Evolutionary conservation across 352 stramenopile species (phyloP).

Genomic region (Phytophthora rubi): DNA sequence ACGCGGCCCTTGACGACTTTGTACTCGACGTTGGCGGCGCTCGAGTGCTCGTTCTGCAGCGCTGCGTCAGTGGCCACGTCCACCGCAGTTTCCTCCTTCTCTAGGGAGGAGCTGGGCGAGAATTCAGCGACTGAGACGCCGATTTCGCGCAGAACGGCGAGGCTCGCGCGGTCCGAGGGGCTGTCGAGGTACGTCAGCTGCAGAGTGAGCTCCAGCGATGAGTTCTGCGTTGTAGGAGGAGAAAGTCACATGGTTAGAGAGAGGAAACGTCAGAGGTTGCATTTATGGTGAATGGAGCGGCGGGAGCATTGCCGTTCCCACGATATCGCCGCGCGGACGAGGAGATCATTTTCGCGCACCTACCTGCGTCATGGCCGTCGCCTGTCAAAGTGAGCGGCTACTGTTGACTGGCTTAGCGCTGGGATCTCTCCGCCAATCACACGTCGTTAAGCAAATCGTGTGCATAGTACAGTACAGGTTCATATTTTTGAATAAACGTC

Average conservation of each 20-base stretch:
- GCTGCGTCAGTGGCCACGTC: constrained; percentile 29
- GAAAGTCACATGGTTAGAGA: constrained; percentile 5
- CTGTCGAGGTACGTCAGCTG: constrained; percentile 73
- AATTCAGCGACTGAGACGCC: constrained; percentile 44
- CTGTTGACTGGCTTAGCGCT: constrained; percentile 14
- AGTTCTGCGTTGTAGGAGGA: constrained; percentile 11
- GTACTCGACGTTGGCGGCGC: constrained; percentile 39
- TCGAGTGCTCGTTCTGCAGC: constrained; percentile 62
- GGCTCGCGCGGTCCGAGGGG: constrained; percentile 59
- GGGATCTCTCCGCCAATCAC: constrained; percentile 24
- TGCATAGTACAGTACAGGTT: constrained; percentile 39
- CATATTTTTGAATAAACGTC: constrained; percentile 39
- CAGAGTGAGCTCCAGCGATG: constrained; percentile 43
- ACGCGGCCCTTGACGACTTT: constrained; percentile 47
- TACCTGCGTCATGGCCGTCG: constrained; percentile 21
- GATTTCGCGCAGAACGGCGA: constrained; percentile 58
- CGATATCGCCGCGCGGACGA: constrained; percentile 4
- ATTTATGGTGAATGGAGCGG: not conserved
- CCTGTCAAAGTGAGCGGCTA: constrained; percentile 20
- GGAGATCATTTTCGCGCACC: constrained; percentile 15
- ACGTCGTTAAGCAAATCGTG: not conserved
- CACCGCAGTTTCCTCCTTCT: constrained; percentile 5
- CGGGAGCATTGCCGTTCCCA: constrained; percentile 7
- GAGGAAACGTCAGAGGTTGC: constrained; percentile 7
- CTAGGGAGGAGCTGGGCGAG: not conserved